Evolutionary conservation across 2,329 filamentous ascomycete genomes (phyloP).

Genomic region (Colletotrichum tropicale): DNA sequence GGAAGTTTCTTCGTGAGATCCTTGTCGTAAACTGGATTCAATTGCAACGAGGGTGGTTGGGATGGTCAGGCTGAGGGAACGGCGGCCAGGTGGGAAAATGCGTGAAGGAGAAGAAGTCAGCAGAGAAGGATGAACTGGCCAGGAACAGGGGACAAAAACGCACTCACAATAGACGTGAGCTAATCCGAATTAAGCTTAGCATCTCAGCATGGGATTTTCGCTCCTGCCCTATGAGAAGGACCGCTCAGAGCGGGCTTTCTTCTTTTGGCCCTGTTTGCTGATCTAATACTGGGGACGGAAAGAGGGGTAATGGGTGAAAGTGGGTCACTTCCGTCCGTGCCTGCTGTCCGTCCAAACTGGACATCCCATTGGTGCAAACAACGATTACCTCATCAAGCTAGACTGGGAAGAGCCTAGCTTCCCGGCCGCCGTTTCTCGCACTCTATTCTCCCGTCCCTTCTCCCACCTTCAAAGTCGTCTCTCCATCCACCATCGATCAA

Average conservation of each 20-base stretch:
- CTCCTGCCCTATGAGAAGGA: background rate
- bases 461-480: background rate
- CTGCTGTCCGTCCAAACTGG: background rate
- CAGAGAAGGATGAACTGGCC: background rate
- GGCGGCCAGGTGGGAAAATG: background rate
- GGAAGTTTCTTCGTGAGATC: background rate
- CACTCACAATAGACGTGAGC: background rate
- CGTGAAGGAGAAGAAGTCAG: background rate
- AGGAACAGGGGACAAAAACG: slow-evolving; percentile 4
- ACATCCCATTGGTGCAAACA: background rate
- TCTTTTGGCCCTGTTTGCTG: background rate
- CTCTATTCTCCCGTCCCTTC: background rate
- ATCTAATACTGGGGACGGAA: background rate
- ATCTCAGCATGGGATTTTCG: background rate
- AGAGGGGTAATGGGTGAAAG: slow-evolving; percentile 7
- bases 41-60: background rate
- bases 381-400: background rate
- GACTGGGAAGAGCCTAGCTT: background rate
- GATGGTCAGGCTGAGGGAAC: background rate
- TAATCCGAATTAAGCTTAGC: background rate
- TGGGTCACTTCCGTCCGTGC: slow-evolving; percentile 1
- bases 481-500: background rate
- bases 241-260: background rate
- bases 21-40: background rate
- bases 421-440: background rate